phyloP scores from a whole-genome alignment of 2,329 filamentous ascomycete genomes.

The Colletotrichum spaethianum region DNA sequence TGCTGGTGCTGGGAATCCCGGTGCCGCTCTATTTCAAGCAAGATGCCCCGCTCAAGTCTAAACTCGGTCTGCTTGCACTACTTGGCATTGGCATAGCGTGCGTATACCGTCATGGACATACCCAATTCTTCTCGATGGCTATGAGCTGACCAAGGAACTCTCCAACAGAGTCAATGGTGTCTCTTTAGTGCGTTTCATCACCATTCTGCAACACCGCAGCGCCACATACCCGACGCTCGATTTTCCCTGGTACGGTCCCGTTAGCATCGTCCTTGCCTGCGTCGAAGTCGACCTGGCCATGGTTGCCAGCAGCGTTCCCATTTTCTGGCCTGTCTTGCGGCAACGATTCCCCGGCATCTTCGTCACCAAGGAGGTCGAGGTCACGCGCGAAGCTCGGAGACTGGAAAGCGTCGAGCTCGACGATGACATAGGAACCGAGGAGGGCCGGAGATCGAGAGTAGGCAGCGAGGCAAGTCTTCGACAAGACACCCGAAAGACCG shows the following conservation, averaged over 20 bases:
- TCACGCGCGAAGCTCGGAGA: slow-evolving; percentile 29
- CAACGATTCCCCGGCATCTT: slow-evolving; percentile 33
- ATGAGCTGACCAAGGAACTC: neutral
- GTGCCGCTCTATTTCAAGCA: slow-evolving; percentile 50
- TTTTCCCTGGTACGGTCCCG: slow-evolving; percentile 51
- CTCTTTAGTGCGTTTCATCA: slow-evolving; percentile 50
- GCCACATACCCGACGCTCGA: slow-evolving; percentile 51
- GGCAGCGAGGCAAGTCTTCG: slow-evolving; percentile 40
- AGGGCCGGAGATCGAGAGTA: slow-evolving; percentile 28
- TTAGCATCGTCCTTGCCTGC: slow-evolving; percentile 42
- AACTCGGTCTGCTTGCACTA: slow-evolving; percentile 47
- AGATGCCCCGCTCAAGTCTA: slow-evolving; percentile 43
- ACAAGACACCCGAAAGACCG: slow-evolving; percentile 11
- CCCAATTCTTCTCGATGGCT: no score
- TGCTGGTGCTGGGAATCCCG: slow-evolving; percentile 50
- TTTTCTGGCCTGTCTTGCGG: slow-evolving; percentile 80
- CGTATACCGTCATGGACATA: slow-evolving; percentile 19
- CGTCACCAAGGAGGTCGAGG: slow-evolving; percentile 38
- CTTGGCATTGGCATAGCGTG: slow-evolving; percentile 50
- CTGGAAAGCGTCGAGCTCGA: slow-evolving; percentile 32
- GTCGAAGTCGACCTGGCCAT: slow-evolving; percentile 43
- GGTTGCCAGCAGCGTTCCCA: slow-evolving; percentile 76
- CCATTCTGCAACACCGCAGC: slow-evolving; percentile 48
- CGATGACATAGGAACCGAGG: slow-evolving; percentile 32
- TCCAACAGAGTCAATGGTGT: slow-evolving; percentile 43